phyloP scores from a whole-genome alignment of 2,329 filamentous ascomycete genomes.

The Leptodontidium sp. region DNA sequence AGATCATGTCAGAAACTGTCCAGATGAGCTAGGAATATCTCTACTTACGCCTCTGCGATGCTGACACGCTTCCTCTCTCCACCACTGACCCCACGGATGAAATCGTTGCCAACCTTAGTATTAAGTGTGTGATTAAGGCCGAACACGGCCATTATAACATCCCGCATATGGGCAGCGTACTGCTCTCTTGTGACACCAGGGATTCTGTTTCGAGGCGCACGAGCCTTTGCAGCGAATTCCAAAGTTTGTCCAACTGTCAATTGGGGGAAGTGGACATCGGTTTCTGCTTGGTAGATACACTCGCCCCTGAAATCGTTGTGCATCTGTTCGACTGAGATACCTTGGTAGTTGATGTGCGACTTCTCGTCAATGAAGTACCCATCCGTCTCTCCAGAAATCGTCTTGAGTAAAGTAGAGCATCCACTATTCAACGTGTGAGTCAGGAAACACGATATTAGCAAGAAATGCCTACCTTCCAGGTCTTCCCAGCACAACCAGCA shows the following conservation, averaged over 20 bases:
- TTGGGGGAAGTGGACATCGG: conserved; percentile 79
- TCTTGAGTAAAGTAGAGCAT: conserved; percentile 70
- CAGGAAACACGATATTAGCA: not conserved
- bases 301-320: conserved; percentile 69
- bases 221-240: conserved; percentile 73
- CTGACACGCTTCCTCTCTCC: conserved; percentile 82
- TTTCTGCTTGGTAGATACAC: conserved; percentile 79
- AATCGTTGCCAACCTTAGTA: conserved; percentile 79
- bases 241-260: conserved; percentile 79
- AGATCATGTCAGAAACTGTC: conserved; percentile 51
- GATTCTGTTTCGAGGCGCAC: conserved; percentile 71
- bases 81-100: conserved; percentile 74
- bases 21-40: not conserved
- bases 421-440: conserved; percentile 52
- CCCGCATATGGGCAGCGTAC: conserved; percentile 58
- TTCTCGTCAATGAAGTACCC: conserved; percentile 61
- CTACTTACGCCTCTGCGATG: conserved; percentile 72
- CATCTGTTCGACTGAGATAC: conserved; percentile 58
- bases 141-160: conserved; percentile 73
- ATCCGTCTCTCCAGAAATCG: conserved; percentile 61
- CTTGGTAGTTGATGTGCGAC: conserved; percentile 68
- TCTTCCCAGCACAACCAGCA: conserved; percentile 73
- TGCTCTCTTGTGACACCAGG: conserved; percentile 67
- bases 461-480: conserved; percentile 53
- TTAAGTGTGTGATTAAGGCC: conserved; percentile 76